These are phyloP conservation scores for Trametes gibbosa DNA, from an alignment of 768 basidiomycete genomes.

Conservation along the genomic window DNA sequence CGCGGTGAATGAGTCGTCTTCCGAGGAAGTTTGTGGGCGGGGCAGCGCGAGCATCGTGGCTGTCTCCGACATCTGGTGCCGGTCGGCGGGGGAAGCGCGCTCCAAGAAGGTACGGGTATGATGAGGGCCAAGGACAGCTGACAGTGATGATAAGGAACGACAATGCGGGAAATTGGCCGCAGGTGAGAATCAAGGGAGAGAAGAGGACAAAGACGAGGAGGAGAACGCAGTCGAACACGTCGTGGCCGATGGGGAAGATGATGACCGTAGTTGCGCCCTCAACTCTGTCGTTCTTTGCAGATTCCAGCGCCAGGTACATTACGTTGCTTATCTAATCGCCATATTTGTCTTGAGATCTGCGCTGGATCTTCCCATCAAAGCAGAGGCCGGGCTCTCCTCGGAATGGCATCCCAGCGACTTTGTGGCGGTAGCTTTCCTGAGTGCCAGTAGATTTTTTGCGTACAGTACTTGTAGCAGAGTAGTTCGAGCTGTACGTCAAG, in stretches of 20 bases:
- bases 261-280: neutral
- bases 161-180: neutral
- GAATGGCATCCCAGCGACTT: no score
- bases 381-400: no score
- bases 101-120: neutral
- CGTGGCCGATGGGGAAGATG: neutral
- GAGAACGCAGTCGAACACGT: neutral
- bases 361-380: no score
- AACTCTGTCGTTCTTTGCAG: neutral
- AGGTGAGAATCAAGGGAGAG: neutral
- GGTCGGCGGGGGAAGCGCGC: neutral
- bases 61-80: conserved; percentile 7
- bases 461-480: no score
- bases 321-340: neutral
- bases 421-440: no score
- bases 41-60: conserved; percentile 8
- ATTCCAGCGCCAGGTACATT: neutral
- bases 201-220: neutral
- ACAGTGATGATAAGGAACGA: neutral
- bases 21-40: conserved; percentile 1
- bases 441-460: no score
- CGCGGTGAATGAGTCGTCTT: conserved; percentile 6
- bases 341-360: no score
- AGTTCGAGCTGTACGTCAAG: no score
- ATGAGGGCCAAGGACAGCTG: neutral